Conservation (phyloP, 345 rosid genomes). For the Geranium rotundifolium region DNA sequence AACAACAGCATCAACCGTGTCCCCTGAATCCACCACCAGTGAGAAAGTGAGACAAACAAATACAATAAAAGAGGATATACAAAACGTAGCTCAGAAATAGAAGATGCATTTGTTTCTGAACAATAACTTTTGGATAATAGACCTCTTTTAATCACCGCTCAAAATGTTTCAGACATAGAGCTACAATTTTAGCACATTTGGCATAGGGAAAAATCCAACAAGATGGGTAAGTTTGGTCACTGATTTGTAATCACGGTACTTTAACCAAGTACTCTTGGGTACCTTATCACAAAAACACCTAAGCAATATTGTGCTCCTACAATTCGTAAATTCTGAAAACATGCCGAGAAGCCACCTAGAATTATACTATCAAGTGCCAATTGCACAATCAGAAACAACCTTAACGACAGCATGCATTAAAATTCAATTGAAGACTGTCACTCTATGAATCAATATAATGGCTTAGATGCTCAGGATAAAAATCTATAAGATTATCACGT, state of each 20-base stretch:
- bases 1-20: conserved; percentile 62
- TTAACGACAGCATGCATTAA: background rate
- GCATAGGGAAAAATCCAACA: background rate
- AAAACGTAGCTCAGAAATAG: background rate
- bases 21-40: conserved; percentile 27
- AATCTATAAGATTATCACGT: background rate
- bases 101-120: background rate
- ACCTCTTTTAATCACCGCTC: background rate
- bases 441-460: background rate
- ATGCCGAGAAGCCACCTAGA: background rate
- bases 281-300: background rate
- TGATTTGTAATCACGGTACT: background rate
- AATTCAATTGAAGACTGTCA: too few species aligned
- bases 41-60: conserved; percentile 1
- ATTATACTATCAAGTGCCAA: background rate
- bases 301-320: background rate
- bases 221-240: background rate
- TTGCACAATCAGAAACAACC: background rate
- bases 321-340: background rate
- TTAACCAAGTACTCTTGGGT: background rate
- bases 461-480: background rate
- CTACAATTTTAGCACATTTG: background rate
- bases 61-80: conserved; percentile 8
- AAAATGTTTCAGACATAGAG: background rate
- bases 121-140: background rate